Percentiles rank a stretch among this genome's conserved stretches.
phyloP scores from a whole-genome alignment of 495 filamentous ascomycete species.

The Neurospora sp. region DNA sequence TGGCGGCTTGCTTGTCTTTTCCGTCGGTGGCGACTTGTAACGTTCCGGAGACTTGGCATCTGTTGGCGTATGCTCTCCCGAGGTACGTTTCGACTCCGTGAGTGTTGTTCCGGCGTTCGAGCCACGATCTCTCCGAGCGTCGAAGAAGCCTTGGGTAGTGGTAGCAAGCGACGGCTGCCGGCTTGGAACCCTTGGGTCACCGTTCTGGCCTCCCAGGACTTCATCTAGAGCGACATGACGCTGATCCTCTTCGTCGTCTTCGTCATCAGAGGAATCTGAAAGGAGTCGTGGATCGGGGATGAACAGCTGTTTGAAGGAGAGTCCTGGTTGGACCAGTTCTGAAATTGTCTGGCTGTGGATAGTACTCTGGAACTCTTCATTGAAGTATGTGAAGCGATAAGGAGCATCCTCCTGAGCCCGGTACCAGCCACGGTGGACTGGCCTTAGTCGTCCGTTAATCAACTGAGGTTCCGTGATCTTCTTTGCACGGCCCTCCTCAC shows the following conservation, averaged over 20 bases:
- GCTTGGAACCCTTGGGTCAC: slow-evolving; percentile 18
- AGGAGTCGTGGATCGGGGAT: slow-evolving; percentile 44
- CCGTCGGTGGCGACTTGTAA: slow-evolving; percentile 14
- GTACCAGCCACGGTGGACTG: slow-evolving; percentile 68
- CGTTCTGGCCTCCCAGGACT: slow-evolving; percentile 16
- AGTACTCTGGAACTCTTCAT: slow-evolving; percentile 87
- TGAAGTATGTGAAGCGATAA: slow-evolving; percentile 97
- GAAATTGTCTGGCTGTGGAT: slow-evolving; percentile 94
- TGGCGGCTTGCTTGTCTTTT: slow-evolving; percentile 36
- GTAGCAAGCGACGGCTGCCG: slow-evolving; percentile 25
- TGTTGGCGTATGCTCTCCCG: slow-evolving; percentile 9
- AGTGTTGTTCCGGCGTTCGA: background rate
- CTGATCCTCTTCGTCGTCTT: slow-evolving; percentile 41
- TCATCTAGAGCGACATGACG: slow-evolving; percentile 13
- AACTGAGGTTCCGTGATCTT: slow-evolving; percentile 89
- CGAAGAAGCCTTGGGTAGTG: slow-evolving; percentile 15
- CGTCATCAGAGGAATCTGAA: slow-evolving; percentile 48
- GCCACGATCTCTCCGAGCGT: slow-evolving; percentile 10
- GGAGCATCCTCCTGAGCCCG: slow-evolving; percentile 81
- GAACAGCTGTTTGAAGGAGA: slow-evolving; percentile 77
- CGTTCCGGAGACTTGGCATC: slow-evolving; percentile 16
- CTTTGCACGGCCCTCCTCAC: slow-evolving; percentile 77
- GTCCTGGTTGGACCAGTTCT: slow-evolving; percentile 75
- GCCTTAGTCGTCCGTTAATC: slow-evolving; percentile 71
- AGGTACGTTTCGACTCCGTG: slow-evolving; percentile 9